These are phyloP conservation scores for Phaeosphaeriaceae sp. DNA, from an alignment of 2,329 filamentous ascomycete genomes.

Conservation along the genomic window DNA sequence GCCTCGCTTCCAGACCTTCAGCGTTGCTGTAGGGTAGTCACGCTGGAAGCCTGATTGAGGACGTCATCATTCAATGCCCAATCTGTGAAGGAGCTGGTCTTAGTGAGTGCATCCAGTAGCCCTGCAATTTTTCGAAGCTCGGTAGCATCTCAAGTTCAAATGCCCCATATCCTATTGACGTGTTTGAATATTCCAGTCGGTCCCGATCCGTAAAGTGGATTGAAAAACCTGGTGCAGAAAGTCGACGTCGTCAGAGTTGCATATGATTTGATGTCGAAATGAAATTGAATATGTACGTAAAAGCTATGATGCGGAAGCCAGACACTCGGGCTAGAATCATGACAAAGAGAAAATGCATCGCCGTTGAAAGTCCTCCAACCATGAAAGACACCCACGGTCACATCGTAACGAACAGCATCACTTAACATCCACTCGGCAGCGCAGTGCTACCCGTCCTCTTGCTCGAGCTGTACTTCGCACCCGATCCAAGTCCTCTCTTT, in stretches of 20 bases:
- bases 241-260: neutral
- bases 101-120: too few relatives aligned
- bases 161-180: too few relatives aligned
- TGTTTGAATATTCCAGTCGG: too few relatives aligned
- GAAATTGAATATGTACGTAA: neutral
- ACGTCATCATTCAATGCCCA: too few relatives aligned
- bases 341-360: neutral
- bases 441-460: conserved; percentile 31
- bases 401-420: neutral
- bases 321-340: neutral
- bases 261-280: neutral
- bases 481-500: conserved; percentile 61
- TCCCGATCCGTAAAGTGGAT: too few relatives aligned
- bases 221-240: too few relatives aligned
- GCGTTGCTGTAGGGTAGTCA: too few relatives aligned
- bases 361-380: neutral
- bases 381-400: neutral
- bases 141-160: too few relatives aligned
- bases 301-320: neutral
- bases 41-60: too few relatives aligned
- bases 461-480: conserved; percentile 30
- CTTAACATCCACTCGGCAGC: conserved; percentile 20
- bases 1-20: too few relatives aligned
- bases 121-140: too few relatives aligned
- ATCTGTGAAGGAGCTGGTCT: too few relatives aligned